These are phyloP conservation scores for Baffinella frigidus DNA, from an alignment of 208 protist genomes.

Conservation along the genomic window DNA sequence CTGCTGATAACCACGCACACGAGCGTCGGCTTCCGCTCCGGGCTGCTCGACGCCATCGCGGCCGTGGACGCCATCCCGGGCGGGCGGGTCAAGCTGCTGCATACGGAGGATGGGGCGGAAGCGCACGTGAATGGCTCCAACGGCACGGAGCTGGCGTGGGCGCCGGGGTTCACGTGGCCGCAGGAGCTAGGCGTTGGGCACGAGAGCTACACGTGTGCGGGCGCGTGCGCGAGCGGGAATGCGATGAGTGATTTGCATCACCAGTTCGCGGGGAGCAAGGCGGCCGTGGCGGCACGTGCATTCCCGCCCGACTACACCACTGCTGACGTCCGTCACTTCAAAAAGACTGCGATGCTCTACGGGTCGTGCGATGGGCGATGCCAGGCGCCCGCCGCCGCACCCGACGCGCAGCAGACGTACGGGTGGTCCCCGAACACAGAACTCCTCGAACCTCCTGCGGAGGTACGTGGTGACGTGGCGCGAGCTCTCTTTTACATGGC, in stretches of 20 bases:
- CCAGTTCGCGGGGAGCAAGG: not conserved
- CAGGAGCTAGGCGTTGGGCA: not conserved
- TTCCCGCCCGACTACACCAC: not conserved
- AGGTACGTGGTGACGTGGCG: slow-evolving; percentile 8
- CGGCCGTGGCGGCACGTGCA: not conserved
- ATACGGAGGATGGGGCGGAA: no score
- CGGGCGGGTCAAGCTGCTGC: not conserved
- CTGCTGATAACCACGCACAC: not conserved
- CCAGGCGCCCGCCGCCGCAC: not conserved
- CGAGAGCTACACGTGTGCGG: not conserved
- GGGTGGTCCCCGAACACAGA: not conserved
- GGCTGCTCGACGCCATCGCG: no score
- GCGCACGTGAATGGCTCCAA: no score
- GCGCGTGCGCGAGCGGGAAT: not conserved
- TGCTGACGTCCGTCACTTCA: not conserved
- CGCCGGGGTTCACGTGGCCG: not conserved
- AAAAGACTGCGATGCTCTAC: not conserved
- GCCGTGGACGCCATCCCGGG: not conserved
- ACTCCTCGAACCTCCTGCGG: not conserved
- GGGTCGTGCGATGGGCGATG: not conserved
- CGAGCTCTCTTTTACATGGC: slow-evolving; percentile 30
- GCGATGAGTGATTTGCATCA: not conserved
- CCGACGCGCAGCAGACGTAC: not conserved
- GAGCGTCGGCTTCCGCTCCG: not conserved
- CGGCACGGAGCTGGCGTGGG: not conserved